phyloP scores from a whole-genome alignment of 2,329 filamentous ascomycete genomes.

The Epichloe sylvatica region DNA sequence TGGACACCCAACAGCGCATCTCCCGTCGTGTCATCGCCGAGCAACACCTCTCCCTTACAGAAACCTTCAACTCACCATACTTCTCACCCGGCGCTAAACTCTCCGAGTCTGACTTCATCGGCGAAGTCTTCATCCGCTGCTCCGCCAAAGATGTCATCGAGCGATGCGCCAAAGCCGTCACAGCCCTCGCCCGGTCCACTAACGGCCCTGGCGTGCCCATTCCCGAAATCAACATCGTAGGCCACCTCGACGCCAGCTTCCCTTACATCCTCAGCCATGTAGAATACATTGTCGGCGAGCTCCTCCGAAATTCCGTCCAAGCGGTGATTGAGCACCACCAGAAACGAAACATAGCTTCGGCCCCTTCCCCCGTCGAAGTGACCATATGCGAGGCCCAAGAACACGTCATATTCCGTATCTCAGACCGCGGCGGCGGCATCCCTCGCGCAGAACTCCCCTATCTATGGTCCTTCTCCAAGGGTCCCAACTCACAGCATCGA shows the following conservation, averaged over 20 bases:
- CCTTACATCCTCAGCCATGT: constrained; percentile 93
- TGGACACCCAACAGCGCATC: constrained; percentile 49
- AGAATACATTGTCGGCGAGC: constrained; percentile 93
- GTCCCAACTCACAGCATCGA: constrained; percentile 60
- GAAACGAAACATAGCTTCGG: constrained; percentile 25
- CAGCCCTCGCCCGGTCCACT: constrained; percentile 57
- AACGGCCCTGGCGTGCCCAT: constrained; percentile 59
- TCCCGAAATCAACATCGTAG: constrained; percentile 69
- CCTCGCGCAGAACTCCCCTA: constrained; percentile 72
- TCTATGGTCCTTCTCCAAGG: constrained; percentile 95
- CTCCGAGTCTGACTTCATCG: constrained; percentile 70
- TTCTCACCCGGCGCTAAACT: constrained; percentile 71
- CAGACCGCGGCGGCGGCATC: constrained; percentile 87
- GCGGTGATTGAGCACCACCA: constrained; percentile 67
- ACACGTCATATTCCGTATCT: constrained; percentile 92
- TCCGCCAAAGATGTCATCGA: constrained; percentile 81
- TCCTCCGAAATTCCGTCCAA: constrained; percentile 88
- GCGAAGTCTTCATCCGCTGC: constrained; percentile 89
- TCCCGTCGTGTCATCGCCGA: constrained; percentile 93
- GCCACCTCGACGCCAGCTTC: constrained; percentile 80
- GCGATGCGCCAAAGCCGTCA: constrained; percentile 63
- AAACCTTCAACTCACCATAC: constrained; percentile 83
- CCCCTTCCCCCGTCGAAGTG: constrained; percentile 77
- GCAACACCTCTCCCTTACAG: constrained; percentile 86
- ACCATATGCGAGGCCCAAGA: constrained; percentile 88